Evolutionary conservation across 225 moss, liverwort and hornwort species (phyloP).

Genomic region (Marchantia paleacea): DNA sequence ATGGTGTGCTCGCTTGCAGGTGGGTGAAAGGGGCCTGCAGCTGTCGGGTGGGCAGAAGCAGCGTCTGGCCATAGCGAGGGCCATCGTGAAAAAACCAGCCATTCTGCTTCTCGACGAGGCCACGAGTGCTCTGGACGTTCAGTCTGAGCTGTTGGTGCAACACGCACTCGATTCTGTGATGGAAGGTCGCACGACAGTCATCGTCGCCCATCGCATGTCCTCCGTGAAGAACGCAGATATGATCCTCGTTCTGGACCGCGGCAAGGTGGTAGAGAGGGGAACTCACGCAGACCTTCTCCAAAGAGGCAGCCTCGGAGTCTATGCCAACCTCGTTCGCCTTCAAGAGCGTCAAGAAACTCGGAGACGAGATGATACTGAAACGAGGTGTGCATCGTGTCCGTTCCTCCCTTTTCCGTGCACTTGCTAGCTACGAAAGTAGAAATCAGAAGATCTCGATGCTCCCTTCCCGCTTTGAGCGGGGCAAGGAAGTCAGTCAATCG

Average conservation of each 20-base stretch:
- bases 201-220: slow-evolving; percentile 69
- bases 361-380: slow-evolving; percentile 18
- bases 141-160: slow-evolving; percentile 62
- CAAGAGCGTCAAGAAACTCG: slow-evolving; percentile 38
- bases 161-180: slow-evolving; percentile 64
- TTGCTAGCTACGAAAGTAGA: too few species aligned
- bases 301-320: slow-evolving; percentile 53
- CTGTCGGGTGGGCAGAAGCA: slow-evolving; percentile 78
- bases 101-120: slow-evolving; percentile 79
- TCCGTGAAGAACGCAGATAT: slow-evolving; percentile 65
- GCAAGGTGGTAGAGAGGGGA: slow-evolving; percentile 73
- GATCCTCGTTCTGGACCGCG: slow-evolving; percentile 73
- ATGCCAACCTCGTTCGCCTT: slow-evolving; percentile 55
- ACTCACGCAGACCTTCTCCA: slow-evolving; percentile 52
- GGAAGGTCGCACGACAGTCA: slow-evolving; percentile 68
- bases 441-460: too few species aligned
- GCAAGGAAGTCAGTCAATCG: too few species aligned
- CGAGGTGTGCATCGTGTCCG: slow-evolving; percentile 25
- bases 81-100: slow-evolving; percentile 72
- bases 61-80: slow-evolving; percentile 79
- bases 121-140: slow-evolving; percentile 72
- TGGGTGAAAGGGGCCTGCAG: slow-evolving; percentile 71
- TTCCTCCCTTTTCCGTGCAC: too few species aligned
- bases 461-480: too few species aligned
- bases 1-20: slow-evolving; percentile 36